Base-by-base conservation (phyloP, 106 monocot genomes). In the Allium sativum region DNA sequence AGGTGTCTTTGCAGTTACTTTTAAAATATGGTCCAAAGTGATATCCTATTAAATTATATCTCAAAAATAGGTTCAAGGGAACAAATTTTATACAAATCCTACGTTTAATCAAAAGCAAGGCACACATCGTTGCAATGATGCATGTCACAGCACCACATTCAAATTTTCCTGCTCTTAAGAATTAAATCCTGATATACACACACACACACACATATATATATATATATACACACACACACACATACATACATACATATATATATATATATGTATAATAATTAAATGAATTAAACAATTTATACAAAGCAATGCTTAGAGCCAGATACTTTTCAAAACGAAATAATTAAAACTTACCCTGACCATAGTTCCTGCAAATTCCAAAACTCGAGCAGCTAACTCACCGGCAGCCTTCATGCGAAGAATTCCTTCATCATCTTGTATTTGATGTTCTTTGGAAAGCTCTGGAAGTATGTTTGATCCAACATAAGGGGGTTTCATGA, bases 331-430 rank as follows among this genome's bases (percentile, higher is more conserved):
- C 15, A 50, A 5, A 50, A 50, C 4, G 48, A 50, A 50, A 12
- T 47, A 47, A 47, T 7, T 6, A 15, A 15, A 50, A 50, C 67
- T 81, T 67, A 98, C 98, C 82, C 78, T 82, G 76, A 98, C 84
- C 44, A 98, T 65, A 55, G 85, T 85, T 74, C 98, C 88, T 20
- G 98, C 98, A 72, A 82, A 79, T 14, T 98, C 88, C 61, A 98
- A 72, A 69, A 85, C 98, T 72, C 78, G 91, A 13, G 98, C 91
- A 61, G 98, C 98, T 70, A 98, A 82, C 70, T 98, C 78, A 82
- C 92, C 84, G 42, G 91, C 84, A 78, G 98, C 85, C 75, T 58
- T 82, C 84, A 98, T 98, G 55, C 74, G 56, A 82, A 76, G 58
- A 74, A 98, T 85, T 9, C 91, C 85, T 65, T 92, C 92, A 8